Evolutionary conservation across 164 flowering plant genomes (phyloP), one percentile per base, ranked within the genome.

Genomic region (Hamamelis virginiana): DNA sequence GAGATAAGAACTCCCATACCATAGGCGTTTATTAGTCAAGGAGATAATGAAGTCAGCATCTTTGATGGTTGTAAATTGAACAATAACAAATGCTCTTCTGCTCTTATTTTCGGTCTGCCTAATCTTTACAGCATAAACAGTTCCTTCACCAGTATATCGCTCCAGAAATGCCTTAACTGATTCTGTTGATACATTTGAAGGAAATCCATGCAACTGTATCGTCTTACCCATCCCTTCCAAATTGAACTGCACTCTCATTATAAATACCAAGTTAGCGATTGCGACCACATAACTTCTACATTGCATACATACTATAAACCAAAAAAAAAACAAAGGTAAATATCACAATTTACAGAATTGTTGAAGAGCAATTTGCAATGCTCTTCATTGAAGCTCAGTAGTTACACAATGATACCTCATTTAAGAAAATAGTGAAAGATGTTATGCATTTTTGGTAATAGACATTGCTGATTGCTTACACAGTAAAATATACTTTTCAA

Each of bases 161-260:
- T 91, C 97, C 59, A 92, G 38, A 74, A 76, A 87, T 9, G 53
- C 50, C 68, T 75, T 88, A 18, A 89, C 86, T 1, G 4, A 41
- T 59, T 81, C 86, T 1, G 82, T 83, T 45, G 80, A 13, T 11
- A 77, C 82, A 60, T 44, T 4, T 15, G 65, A 45, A 55, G 88
- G 92, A 66, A 91, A 85, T 23, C 95, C 93, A 62, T 33, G 76
- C 9, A 90, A 71, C 26, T 82, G 83, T 74, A 92, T 66, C 21
- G 92, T 88, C 79, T 77, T 83, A 21, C 86, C 85, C 92, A 84
- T 86, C 59, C 9, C 6, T 14, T 22, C 48, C 57, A 33, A 62
- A 43, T 26, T 26, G 13, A 62, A 33, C 27, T 1, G 66, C 48
- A 63, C 43, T 64, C 23, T 53, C 38, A 51, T 62, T 56, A 58